A percentile compares a stretch with the other conserved stretches of the same genome.
Evolutionary conservation across 78 protist species (phyloP).

Genomic region (Isochrysis galbana): DNA sequence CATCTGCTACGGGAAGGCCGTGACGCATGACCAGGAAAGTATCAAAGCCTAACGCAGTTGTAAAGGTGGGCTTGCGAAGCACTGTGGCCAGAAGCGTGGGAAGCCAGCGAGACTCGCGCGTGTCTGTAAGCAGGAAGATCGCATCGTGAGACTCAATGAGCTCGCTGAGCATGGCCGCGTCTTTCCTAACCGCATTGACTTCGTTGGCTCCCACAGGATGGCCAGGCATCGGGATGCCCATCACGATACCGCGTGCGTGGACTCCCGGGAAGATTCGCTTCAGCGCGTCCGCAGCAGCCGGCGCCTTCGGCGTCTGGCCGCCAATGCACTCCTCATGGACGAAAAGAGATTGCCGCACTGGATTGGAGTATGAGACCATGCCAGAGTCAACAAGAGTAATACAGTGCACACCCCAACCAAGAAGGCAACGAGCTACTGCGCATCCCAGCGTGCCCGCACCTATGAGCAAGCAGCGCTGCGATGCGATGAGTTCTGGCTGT

Average conservation of each 20-base stretch:
- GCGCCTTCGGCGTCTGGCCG: conserved; percentile 80
- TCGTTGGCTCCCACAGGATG: conserved; percentile 64
- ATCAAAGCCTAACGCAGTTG: conserved; percentile 96
- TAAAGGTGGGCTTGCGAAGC: conserved; percentile 62
- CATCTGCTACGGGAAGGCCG: conserved; percentile 58
- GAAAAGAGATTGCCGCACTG: conserved; percentile 94
- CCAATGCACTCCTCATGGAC: conserved; percentile 70
- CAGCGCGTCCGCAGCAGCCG: conserved; percentile 82
- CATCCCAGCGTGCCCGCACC: conserved; percentile 99
- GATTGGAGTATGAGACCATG: conserved; percentile 79
- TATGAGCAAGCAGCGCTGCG: conserved; percentile 82
- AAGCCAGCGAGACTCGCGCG: conserved; percentile 88
- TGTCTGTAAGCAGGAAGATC: conserved; percentile 93
- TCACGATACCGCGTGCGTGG: conserved; percentile 42
- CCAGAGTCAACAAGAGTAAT: conserved; percentile 92
- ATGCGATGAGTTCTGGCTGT: conserved; percentile 74
- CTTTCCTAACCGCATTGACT: neutral
- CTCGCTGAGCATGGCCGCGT: conserved; percentile 28
- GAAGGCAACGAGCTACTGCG: conserved; percentile 89
- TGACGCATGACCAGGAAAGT: conserved; percentile 91
- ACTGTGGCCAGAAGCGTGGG: conserved; percentile 83
- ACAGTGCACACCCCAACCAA: conserved; percentile 93
- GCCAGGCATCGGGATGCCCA: conserved; percentile 98
- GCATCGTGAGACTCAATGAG: conserved; percentile 85
- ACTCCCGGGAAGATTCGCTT: conserved; percentile 62